These are phyloP conservation scores for Schoenoplectus triqueter DNA, from an alignment of 202 grass and related monocot genomes.

Conservation along the genomic window DNA sequence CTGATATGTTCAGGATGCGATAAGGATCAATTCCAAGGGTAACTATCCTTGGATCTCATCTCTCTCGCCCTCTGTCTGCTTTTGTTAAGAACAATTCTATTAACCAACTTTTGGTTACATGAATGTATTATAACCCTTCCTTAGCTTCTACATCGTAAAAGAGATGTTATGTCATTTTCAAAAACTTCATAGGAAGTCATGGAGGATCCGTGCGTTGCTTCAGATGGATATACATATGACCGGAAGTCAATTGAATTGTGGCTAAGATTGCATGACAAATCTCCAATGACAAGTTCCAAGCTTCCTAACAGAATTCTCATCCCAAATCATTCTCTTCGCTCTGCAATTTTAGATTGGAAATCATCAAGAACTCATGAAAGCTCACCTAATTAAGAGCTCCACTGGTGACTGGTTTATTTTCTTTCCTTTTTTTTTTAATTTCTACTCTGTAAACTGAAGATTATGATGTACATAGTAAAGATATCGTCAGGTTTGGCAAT, in stretches of 20 bases:
- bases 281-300: slow-evolving; percentile 77
- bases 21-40: background rate
- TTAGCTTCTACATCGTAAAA: slow-evolving; percentile 27
- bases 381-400: background rate
- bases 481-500: slow-evolving; percentile 31
- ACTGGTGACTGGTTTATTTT: slow-evolving; percentile 9
- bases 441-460: slow-evolving; percentile 1
- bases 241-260: slow-evolving; percentile 73
- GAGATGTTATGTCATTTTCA: background rate
- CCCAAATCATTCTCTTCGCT: slow-evolving; percentile 86
- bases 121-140: background rate
- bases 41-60: background rate
- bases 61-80: background rate
- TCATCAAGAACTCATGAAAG: slow-evolving; percentile 40
- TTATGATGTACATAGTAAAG: slow-evolving; percentile 24
- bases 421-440: background rate
- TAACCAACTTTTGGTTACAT: background rate
- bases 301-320: slow-evolving; percentile 64
- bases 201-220: slow-evolving; percentile 79
- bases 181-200: slow-evolving; percentile 63
- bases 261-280: slow-evolving; percentile 68
- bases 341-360: slow-evolving; percentile 88
- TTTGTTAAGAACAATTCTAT: background rate
- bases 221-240: slow-evolving; percentile 92
- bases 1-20: background rate